These are phyloP conservation scores for Colletotrichum zoysiae DNA, from an alignment of 2,329 filamentous ascomycete species.

Conservation along the genomic window DNA sequence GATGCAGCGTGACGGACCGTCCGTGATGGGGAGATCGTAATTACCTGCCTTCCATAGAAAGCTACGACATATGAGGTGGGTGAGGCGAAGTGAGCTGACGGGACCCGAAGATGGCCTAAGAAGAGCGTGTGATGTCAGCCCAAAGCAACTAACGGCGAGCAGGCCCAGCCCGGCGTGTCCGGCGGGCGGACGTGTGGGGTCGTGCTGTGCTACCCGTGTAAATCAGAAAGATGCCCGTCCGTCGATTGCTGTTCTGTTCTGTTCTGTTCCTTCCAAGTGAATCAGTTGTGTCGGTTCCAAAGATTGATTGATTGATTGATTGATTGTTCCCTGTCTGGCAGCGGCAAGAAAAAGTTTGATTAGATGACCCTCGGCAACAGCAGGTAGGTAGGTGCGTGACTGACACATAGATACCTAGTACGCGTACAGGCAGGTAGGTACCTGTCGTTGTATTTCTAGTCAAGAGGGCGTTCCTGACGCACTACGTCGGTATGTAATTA, in stretches of 20 bases:
- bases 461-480: conserved; percentile 2
- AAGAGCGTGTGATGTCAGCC: conserved; percentile 23
- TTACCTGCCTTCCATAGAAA: conserved; percentile 8
- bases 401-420: neutral
- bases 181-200: conserved; percentile 23
- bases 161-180: conserved; percentile 15
- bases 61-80: conserved; percentile 2
- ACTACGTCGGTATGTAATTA: neutral
- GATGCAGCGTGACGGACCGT: conserved; percentile 24
- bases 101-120: conserved; percentile 1
- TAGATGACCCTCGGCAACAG: neutral
- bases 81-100: conserved; percentile 22
- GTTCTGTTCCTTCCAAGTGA: conserved; percentile 14
- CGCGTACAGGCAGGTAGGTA: too few relatives aligned
- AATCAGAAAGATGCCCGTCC: neutral
- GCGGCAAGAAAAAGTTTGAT: conserved; percentile 4
- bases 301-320: too few relatives aligned
- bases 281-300: conserved; percentile 6
- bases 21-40: conserved; percentile 22
- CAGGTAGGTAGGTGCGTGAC: neutral
- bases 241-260: neutral
- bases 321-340: neutral
- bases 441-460: conserved; percentile 24
- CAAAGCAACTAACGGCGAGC: conserved; percentile 11
- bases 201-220: conserved; percentile 1